Percentiles rank a stretch among this genome's conserved stretches.
These are phyloP conservation scores for Gossypium davidsonii DNA, from an alignment of 441 rosid species.

Conservation along the genomic window DNA sequence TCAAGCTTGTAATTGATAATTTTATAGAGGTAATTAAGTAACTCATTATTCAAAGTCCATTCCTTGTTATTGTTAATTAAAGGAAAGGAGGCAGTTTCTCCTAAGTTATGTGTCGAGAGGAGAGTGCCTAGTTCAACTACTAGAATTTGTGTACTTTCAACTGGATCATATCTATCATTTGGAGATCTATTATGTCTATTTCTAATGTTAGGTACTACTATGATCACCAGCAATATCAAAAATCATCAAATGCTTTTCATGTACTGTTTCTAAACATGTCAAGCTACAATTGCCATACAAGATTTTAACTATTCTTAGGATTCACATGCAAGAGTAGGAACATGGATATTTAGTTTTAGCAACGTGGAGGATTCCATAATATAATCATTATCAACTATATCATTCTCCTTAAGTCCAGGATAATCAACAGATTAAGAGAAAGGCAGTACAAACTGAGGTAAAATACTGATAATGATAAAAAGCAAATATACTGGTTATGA, in stretches of 20 bases:
- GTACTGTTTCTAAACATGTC: not conserved
- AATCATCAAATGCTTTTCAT: not conserved
- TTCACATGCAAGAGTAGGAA: not conserved
- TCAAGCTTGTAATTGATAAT: conserved; percentile 69
- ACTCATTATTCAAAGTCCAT: not conserved
- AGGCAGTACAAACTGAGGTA: not conserved
- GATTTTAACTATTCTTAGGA: not conserved
- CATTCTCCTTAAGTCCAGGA: not conserved
- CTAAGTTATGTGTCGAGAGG: not conserved
- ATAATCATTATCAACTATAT: not conserved
- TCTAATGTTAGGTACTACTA: conserved; percentile 9
- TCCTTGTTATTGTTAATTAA: not conserved
- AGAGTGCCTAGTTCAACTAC: not conserved
- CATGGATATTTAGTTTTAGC: not conserved
- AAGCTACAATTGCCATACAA: not conserved
- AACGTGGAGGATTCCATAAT: not conserved
- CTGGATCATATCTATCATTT: not conserved
- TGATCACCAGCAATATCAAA: not conserved
- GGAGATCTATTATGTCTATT: not conserved
- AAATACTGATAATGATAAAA: not conserved
- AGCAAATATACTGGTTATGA: not conserved
- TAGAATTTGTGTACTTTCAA: conserved; percentile 11
- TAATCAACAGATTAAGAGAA: not conserved
- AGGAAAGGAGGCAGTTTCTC: conserved; percentile 11
- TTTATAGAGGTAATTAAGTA: conserved; percentile 22